These are phyloP conservation scores for Hymenoscyphus fraxineus DNA, from an alignment of 2,329 filamentous ascomycete species.

Conservation along the genomic window DNA sequence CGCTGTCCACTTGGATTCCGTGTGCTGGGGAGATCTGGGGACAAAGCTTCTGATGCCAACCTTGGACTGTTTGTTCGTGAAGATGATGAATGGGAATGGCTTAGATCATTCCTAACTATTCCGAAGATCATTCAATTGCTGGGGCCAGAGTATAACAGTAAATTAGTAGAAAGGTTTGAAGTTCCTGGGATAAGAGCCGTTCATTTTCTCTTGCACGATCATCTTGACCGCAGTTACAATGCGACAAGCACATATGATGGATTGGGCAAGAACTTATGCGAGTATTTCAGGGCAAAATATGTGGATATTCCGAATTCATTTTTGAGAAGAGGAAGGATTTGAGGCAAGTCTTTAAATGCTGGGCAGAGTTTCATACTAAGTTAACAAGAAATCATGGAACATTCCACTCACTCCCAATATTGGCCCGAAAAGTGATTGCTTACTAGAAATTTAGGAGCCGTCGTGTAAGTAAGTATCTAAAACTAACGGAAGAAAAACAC, in stretches of 20 bases:
- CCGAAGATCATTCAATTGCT: slow-evolving; percentile 30
- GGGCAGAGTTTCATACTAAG: no score
- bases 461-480: no score
- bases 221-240: slow-evolving; percentile 22
- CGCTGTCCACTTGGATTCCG: slow-evolving; percentile 33
- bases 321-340: slow-evolving; percentile 21
- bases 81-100: slow-evolving; percentile 38
- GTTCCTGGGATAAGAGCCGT: slow-evolving; percentile 23
- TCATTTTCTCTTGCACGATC: slow-evolving; percentile 30
- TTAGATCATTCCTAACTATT: slow-evolving; percentile 30
- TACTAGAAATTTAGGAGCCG: no score
- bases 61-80: slow-evolving; percentile 40
- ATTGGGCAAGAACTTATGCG: slow-evolving; percentile 23
- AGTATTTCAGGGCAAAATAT: slow-evolving; percentile 23
- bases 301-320: slow-evolving; percentile 25
- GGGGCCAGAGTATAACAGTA: slow-evolving; percentile 27
- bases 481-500: no score
- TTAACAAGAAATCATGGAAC: no score
- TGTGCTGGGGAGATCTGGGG: slow-evolving; percentile 37
- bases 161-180: slow-evolving; percentile 31
- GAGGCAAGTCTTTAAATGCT: not conserved
- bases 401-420: no score
- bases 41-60: slow-evolving; percentile 39
- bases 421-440: no score
- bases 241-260: slow-evolving; percentile 21